These are phyloP conservation scores for Apiospora phragmitis DNA, from an alignment of 2,329 filamentous ascomycete genomes.

Conservation along the genomic window DNA sequence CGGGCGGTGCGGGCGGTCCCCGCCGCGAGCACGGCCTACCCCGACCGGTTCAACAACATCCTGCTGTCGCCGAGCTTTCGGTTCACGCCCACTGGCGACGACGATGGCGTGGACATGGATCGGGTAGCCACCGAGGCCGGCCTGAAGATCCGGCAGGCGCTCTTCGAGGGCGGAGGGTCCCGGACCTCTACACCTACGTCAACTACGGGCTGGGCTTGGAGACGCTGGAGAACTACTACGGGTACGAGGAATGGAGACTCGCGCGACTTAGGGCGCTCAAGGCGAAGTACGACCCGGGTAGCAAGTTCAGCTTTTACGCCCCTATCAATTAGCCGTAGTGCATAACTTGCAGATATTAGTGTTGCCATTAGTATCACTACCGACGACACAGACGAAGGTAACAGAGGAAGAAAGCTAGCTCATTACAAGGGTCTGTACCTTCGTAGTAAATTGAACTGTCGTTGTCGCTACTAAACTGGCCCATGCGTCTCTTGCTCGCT, in stretches of 20 bases:
- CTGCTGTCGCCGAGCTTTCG: conserved; percentile 9
- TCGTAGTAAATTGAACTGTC: not conserved
- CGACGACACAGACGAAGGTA: not conserved
- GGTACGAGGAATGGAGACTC: conserved; percentile 14
- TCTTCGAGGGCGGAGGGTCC: conserved; percentile 10
- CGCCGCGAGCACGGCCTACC: not conserved
- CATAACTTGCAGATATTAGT: not conserved
- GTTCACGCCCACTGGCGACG: not conserved
- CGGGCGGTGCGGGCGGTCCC: conserved; percentile 1
- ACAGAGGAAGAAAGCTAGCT: not conserved
- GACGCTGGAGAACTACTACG: conserved; percentile 11
- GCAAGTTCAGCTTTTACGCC: conserved; percentile 14
- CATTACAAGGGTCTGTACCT: not conserved
- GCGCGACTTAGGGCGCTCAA: conserved; percentile 8
- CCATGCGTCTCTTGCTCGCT: not conserved
- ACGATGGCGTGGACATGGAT: not conserved
- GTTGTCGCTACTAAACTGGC: not conserved
- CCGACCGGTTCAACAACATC: conserved; percentile 10
- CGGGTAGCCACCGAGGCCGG: not conserved
- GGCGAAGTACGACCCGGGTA: conserved; percentile 10
- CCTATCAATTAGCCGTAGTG: conserved; percentile 3
- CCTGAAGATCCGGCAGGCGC: not conserved
- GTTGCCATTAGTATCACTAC: not conserved
- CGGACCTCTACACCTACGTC: conserved; percentile 10
- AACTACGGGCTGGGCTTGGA: conserved; percentile 13